phyloP scores from a whole-genome alignment of 768 basidiomycete genomes.

The Suillus brevipes region DNA sequence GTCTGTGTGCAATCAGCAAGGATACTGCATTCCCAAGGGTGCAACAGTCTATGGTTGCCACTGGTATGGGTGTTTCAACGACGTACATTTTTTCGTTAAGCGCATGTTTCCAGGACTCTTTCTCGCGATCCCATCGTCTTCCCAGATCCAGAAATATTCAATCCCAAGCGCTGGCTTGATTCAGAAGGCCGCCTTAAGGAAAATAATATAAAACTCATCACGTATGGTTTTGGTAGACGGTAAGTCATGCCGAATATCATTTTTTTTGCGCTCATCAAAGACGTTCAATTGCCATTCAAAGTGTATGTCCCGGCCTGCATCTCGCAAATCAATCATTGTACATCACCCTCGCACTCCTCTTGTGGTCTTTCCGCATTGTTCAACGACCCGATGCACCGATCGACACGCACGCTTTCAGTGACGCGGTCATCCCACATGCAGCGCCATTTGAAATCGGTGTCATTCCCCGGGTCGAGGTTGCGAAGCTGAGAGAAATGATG shows the following conservation, averaged over 20 bases:
- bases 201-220: constrained; percentile 42
- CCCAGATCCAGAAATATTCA: constrained; percentile 51
- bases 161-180: constrained; percentile 57
- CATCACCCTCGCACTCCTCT: constrained; percentile 55
- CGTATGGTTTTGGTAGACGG: constrained; percentile 55
- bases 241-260: constrained; percentile 2
- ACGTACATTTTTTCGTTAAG: neutral
- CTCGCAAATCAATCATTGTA: constrained; percentile 47
- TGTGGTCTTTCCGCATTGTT: constrained; percentile 59
- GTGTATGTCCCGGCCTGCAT: constrained; percentile 25
- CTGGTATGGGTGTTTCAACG: constrained; percentile 20
- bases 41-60: constrained; percentile 35
- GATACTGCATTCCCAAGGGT: constrained; percentile 35
- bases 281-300: neutral
- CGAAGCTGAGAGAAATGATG: neutral
- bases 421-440: constrained; percentile 59
- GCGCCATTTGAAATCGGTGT: neutral
- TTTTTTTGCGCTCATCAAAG: neutral
- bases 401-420: constrained; percentile 57
- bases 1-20: constrained; percentile 23
- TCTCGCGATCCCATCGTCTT: constrained; percentile 52
- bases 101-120: constrained; percentile 39
- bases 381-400: constrained; percentile 50
- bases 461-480: neutral
- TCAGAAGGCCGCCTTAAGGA: constrained; percentile 43